Base-by-base conservation (phyloP, 345 rosid species). In the Brassica rapa region DNA sequence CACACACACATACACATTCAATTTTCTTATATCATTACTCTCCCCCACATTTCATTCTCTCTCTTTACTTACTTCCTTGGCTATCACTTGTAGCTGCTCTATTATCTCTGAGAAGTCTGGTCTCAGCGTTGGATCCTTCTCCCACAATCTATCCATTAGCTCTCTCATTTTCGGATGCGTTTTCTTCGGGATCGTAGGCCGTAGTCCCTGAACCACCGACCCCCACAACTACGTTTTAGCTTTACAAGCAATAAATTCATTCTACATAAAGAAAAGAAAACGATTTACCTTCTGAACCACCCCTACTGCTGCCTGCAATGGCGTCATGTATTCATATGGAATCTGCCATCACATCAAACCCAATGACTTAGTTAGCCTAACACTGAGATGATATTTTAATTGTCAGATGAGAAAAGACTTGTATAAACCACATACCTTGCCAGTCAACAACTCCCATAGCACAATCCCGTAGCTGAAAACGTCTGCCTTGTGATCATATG, bases 401-500 rank as follows among this genome's bases (percentile, higher is more conserved):
- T 33, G 2, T 29, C 49, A 51, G 33, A 27, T 4, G 66, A 29
- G 35, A 4, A 35, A 56, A n/a, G 5, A 46, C 55, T 12, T 46
- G 16, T 46, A 39, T 11, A 43, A 10, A 43, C 5, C 70, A 64
- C 4, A 0, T 67, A 75, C 98, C 98, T 93, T 92, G 74, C 98
- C 97, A 4, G 97, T 91, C 79, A 95, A 76, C 83, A 95, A 68
- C 85, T 95, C 99, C 98, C 99, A 92, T 49, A 95, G 70, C 72
- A 95, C 98, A 57, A 95, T 78, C 27, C 87, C 99, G 29, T 92
- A 95, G 87, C 98, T 95, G 75, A 91, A 95, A 56, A 95, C 87
- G 64, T 95, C 99, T 25, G 98, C 97, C 85, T 91, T 95, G 86
- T 95, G 99, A 85, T 95, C 99, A 83, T 95, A 95, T 65, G 94